Evolutionary conservation across 768 basidiomycete species (phyloP), one percentile per base, ranked within the genome.

Genomic region (Suillus weaverae): DNA sequence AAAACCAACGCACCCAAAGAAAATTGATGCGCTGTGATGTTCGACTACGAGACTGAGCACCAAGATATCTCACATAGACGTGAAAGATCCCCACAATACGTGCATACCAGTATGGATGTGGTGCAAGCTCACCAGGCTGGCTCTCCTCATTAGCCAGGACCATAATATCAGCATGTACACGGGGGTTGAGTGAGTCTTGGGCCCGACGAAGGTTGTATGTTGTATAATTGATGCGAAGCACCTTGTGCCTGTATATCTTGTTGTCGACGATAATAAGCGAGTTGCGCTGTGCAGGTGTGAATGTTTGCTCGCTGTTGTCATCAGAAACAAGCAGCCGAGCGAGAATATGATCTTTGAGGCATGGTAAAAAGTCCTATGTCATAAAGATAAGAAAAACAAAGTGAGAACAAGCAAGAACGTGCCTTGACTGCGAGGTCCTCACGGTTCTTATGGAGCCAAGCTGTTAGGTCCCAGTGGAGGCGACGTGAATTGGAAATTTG

Each of bases 1-100:
- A 76, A 61, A 79, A 70, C 79, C 80, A 80, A 5, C 76, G 71
- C 1, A 84, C 81, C 77, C 77, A 82, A 8, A 84, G 69, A 56
- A 83, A 77, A 6, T 80, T 75, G 63, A 83, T 76, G 6, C 64
- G 64, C n/a, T 70, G 65, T 1, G 70, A 30, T 26, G 43, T 22
- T 1, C 53, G 64, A 83, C 70, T 0, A 71, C 68, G n/a, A 71
- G 66, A 0, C 60, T 38, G 8, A 69, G 22, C 48, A 22, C 48
- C 62, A 38, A 62, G 11, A 56, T 63, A 56, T 33, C 26, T 7
- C 11, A 65, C 35, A 16, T 54, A 43, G 26, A 62, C 35, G 63
- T 82, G 80, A 62, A 74, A 83, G 0, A 79, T 71, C 0, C 76
- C 75, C 9, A 79, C 60, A 11, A 80, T 66, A 10, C 70, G 66